Base-by-base conservation (phyloP, 2,329 filamentous ascomycete species). In the Dichotomopilus funicola region DNA sequence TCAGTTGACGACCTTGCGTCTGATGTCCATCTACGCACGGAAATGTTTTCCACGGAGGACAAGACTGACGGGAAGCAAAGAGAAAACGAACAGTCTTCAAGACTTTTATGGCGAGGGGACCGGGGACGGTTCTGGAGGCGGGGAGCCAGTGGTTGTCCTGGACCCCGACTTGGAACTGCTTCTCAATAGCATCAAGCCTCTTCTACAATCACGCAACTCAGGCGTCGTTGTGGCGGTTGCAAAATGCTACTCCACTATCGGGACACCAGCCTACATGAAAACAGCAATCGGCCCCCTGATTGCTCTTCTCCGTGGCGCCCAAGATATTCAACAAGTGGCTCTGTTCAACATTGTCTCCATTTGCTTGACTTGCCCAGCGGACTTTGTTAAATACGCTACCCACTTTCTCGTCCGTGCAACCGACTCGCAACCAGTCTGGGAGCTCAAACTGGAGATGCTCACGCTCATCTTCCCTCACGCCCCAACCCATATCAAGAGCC, bases 261-360 rank as follows among this genome's bases (percentile, higher is more conserved):
- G 90, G 11, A 92, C 89, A 0, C 73, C 83, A 0, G 83, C 88
- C 43, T 89, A 96, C 67, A 79, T 95, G 34, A 79, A 83, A 61
- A 75, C 80, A 27, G 85, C 90, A 6, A 82, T 95, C 55, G 91
- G 92, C 0, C 92, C 94, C 0, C 74, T 99, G 33, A 80, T 96
- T 19, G 90, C 92, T 12, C 80, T 99, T 36, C 76, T 99, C 55
- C 84, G 94, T 55, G 86, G 89, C 10, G 85, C 91, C 0, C 83
- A 88, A 57, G 92, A 97, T 67, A 90, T 96, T 51, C 87, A 95
- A 67, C 86, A 95, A 66, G 81, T 96, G 41, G 91, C 90, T 1
- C 79, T 99, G 13, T 92, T 92, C 76, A 96, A 97, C 68, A 91
- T 97, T 57, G 91, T 96, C 9, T 88, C 90, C n/a, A 88, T 99